A percentile compares a stretch with the other conserved stretches of the same genome.
These are phyloP conservation scores for Oryza glaberrima DNA, from an alignment of 176 grass and related monocot genomes.

Conservation along the genomic window DNA sequence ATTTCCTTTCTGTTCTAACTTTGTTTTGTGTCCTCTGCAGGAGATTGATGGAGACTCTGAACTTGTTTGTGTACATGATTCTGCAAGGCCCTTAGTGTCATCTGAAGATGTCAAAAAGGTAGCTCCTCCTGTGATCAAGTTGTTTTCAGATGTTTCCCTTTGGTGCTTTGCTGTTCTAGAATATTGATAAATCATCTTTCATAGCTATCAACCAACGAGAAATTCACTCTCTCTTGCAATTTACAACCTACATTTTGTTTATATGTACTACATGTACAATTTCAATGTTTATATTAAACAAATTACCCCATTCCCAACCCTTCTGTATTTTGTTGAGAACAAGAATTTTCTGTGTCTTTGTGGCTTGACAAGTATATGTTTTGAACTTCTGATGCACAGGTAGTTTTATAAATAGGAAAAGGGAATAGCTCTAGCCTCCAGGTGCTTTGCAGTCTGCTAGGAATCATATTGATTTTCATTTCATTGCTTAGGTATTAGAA, in stretches of 20 bases:
- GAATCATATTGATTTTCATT: slow-evolving; percentile 30
- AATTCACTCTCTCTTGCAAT: not conserved
- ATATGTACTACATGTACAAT: slow-evolving; percentile 1
- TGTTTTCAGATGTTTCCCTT: not conserved
- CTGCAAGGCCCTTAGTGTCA: slow-evolving; percentile 83
- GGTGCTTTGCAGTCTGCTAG: slow-evolving; percentile 7
- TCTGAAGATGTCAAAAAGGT: slow-evolving; percentile 79
- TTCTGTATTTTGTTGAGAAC: slow-evolving; percentile 14
- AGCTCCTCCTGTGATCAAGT: not conserved
- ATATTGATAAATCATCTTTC: slow-evolving; percentile 24
- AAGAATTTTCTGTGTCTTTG: not conserved
- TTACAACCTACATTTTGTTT: slow-evolving; percentile 18
- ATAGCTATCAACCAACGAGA: slow-evolving; percentile 14
- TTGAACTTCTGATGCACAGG: not conserved
- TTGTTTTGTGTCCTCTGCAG: slow-evolving; percentile 41
- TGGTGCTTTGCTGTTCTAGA: not conserved
- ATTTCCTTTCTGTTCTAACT: not conserved
- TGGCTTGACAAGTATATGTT: not conserved
- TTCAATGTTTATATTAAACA: slow-evolving; percentile 19
- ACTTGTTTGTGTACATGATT: slow-evolving; percentile 97
- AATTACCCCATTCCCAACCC: not conserved
- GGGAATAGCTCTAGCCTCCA: not conserved
- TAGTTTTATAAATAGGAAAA: not conserved
- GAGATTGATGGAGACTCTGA: slow-evolving; percentile 83
- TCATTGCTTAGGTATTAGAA: slow-evolving; percentile 73